Base-by-base conservation (phyloP, 192 early-diverging fungal genomes). In the Entomortierella lignicola region DNA sequence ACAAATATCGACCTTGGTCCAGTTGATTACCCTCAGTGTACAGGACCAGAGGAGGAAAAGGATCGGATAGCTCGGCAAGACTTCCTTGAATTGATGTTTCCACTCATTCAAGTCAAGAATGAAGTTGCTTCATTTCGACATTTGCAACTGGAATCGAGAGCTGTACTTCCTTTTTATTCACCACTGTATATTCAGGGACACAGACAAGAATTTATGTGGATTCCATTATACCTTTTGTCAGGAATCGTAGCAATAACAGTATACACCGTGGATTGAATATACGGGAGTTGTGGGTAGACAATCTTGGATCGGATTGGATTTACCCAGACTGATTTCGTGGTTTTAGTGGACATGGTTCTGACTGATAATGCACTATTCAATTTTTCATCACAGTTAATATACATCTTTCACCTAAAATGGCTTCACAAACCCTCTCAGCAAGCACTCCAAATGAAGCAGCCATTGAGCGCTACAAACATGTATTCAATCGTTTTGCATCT, bases 401-500 rank as follows among this genome's bases (percentile, higher is more conserved):
- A 53, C 23, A 17, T 31, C 31, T 53, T 5, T 37, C 8, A 13
- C 29, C 44, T 48, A 23, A 25, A 8, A 66, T 66, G 64, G 31
- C 26, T 31, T 23, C 32, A 26, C 41, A 61, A 25, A 4, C 51
- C 1, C 8, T 47, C 27, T 42, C 60, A 25, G 42, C 61, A 52
- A 41, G 41, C 30, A 15, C 20, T 8, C 23, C 54, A 0, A 21
- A 50, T 30, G 63, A 70, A 18, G 61, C 21, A 6, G 43, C 69
- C 4, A 41, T 72, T 27, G 83, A 86, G 8, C 68, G 77, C 20
- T 86, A 87, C 59, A 85, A 85, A 51, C 69, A 67, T 27, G 27
- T 71, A 39, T 89, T 89, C 29, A 65, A 77, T 37, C 77, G 81
- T 25, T 72, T 83, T 73, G 87, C 89, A 15, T 85, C 85, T 8